These are phyloP conservation scores for Suillus fuscotomentosus DNA, from an alignment of 768 basidiomycete species.

Conservation along the genomic window DNA sequence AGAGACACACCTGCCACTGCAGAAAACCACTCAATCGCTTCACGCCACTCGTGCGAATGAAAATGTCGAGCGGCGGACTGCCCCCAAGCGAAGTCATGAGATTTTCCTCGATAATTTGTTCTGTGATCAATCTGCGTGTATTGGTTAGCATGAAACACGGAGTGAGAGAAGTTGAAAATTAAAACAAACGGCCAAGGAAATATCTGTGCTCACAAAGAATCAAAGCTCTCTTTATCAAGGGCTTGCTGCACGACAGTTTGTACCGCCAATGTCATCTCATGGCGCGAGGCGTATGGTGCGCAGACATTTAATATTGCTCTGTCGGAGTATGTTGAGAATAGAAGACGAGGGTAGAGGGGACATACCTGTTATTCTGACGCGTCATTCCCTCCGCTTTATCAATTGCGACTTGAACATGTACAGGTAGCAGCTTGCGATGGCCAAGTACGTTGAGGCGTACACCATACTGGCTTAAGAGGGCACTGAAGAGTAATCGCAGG, in stretches of 20 bases:
- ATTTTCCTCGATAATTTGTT: constrained; percentile 38
- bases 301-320: constrained; percentile 91
- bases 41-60: constrained; percentile 91
- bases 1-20: constrained; percentile 85
- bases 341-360: constrained; percentile 5
- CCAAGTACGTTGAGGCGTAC: constrained; percentile 87
- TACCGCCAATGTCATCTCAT: constrained; percentile 88
- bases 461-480: constrained; percentile 49
- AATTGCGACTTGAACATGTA: constrained; percentile 67
- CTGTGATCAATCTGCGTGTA: background rate
- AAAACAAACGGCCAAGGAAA: background rate
- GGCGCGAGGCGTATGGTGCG: constrained; percentile 88
- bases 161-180: constrained; percentile 4
- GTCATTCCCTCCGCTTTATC: constrained; percentile 77
- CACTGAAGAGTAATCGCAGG: background rate
- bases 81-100: constrained; percentile 63
- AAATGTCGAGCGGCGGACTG: constrained; percentile 83
- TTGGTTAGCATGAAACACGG: background rate
- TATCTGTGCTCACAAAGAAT: constrained; percentile 23
- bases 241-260: constrained; percentile 30
- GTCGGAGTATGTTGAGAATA: constrained; percentile 1
- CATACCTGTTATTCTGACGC: constrained; percentile 65
- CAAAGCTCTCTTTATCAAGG: constrained; percentile 29
- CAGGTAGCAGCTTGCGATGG: constrained; percentile 69
- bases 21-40: constrained; percentile 85